phyloP scores from a whole-genome alignment of 2,329 filamentous ascomycete genomes.

The Paraconiothyrium brasiliense region DNA sequence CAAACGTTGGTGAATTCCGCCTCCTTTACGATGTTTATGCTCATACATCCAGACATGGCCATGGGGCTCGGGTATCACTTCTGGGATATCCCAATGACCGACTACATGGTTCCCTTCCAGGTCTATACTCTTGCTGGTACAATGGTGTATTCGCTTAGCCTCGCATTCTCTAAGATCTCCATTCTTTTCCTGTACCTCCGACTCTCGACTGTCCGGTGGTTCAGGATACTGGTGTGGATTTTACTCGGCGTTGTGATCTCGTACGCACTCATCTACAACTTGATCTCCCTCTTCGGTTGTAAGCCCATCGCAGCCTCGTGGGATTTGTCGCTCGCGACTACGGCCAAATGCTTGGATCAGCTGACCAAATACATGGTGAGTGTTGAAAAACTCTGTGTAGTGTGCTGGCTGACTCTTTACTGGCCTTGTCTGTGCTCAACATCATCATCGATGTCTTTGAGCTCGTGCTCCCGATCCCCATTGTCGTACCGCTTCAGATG shows the following conservation, averaged over 20 bases:
- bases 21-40: neutral
- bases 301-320: conserved; percentile 18
- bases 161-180: conserved; percentile 20
- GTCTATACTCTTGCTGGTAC: conserved; percentile 14
- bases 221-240: conserved; percentile 12
- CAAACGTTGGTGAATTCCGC: neutral
- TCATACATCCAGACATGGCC: conserved; percentile 12
- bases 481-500: conserved; percentile 15
- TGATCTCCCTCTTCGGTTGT: conserved; percentile 17
- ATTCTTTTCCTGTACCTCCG: conserved; percentile 19
- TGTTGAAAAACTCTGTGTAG: neutral
- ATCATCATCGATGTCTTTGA: conserved; percentile 20
- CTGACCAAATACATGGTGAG: conserved; percentile 19
- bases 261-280: conserved; percentile 17
- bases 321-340: conserved; percentile 6
- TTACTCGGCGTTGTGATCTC: conserved; percentile 12
- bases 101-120: conserved; percentile 13
- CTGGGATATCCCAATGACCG: conserved; percentile 16
- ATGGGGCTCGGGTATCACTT: conserved; percentile 21
- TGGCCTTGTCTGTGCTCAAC: conserved; percentile 20
- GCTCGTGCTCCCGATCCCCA: conserved; percentile 10
- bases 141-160: conserved; percentile 19
- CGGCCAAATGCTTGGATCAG: conserved; percentile 16
- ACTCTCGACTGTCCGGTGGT: conserved; percentile 18
- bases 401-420: neutral